Conservation (phyloP, 1,284 basidiomycete genomes). For the Erythrobasidium hasegawianum region DNA sequence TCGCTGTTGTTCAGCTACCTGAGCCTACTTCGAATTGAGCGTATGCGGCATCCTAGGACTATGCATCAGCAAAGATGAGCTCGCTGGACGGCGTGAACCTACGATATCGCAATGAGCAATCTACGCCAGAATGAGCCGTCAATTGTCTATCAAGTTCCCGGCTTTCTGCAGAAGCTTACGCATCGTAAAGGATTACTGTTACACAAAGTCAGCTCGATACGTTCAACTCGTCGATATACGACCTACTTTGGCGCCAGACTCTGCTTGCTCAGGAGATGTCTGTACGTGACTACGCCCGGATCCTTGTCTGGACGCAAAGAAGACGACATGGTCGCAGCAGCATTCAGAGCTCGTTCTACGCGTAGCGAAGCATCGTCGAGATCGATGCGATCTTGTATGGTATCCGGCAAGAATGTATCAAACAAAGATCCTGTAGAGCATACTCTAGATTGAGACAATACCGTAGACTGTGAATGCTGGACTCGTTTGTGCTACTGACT, state of each 20-base stretch:
- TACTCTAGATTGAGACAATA: no score
- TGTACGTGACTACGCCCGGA: slow-evolving; percentile 18
- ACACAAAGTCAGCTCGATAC: background rate
- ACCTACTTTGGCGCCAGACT: slow-evolving; percentile 10
- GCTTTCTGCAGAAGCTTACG: background rate
- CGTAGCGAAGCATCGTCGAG: no score
- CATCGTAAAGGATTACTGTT: background rate
- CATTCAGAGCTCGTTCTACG: background rate
- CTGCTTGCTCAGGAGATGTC: slow-evolving; percentile 33
- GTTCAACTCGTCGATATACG: background rate
- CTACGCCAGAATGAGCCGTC: slow-evolving; percentile 53
- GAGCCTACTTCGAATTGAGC: slow-evolving; percentile 20
- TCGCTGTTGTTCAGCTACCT: no score
- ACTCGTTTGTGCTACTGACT: background rate
- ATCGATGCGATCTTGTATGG: no score
- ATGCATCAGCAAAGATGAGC: no score
- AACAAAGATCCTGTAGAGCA: no score
- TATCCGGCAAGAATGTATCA: no score
- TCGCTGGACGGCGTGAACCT: no score
- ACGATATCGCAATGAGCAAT: slow-evolving; percentile 82
- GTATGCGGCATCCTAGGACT: slow-evolving; percentile 58
- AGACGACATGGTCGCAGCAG: background rate
- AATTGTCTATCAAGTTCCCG: no score
- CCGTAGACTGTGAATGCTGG: background rate
- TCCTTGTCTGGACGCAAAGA: background rate